Evolutionary conservation across 305 asterid genomes (phyloP).

Genomic region (Fraxinus platypoda): DNA sequence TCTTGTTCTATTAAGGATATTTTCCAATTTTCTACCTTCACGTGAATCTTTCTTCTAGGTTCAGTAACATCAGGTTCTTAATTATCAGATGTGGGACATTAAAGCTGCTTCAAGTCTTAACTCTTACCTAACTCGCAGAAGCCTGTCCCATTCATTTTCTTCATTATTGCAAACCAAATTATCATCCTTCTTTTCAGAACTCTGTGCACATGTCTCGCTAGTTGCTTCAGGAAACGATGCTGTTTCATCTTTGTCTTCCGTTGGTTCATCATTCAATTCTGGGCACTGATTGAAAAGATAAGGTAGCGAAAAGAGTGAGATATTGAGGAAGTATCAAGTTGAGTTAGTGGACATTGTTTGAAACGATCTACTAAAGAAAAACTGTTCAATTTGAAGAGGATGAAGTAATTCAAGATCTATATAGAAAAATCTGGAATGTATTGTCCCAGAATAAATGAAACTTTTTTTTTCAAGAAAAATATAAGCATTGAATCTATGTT

Average conservation of each 20-base stretch:
- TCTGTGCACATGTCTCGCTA: conserved; percentile 43
- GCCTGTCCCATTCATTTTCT: conserved; percentile 96
- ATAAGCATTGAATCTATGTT: not conserved
- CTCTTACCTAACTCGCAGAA: conserved; percentile 82
- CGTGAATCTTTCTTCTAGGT: not conserved
- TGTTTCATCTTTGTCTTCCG: conserved; percentile 69
- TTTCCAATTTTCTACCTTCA: not conserved
- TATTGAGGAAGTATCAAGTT: not conserved
- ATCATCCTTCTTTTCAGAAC: conserved; percentile 62
- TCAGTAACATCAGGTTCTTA: not conserved
- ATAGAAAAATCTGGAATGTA: not conserved
- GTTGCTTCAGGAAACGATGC: conserved; percentile 42
- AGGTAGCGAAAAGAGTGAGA: not conserved
- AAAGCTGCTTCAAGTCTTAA: conserved; percentile 20
- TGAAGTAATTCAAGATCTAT: not conserved
- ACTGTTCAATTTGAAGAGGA: not conserved
- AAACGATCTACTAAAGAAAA: not conserved
- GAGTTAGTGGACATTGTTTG: not conserved
- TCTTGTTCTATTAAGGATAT: not conserved
- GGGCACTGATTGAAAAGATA: conserved; percentile 42
- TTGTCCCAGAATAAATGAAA: not conserved
- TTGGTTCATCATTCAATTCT: conserved; percentile 84
- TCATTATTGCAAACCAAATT: conserved; percentile 44
- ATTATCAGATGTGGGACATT: conserved; percentile 9
- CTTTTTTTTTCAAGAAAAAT: not conserved